Base-by-base conservation (phyloP, 164 flowering plant genomes). In the Tetrastigma voinierianum region DNA sequence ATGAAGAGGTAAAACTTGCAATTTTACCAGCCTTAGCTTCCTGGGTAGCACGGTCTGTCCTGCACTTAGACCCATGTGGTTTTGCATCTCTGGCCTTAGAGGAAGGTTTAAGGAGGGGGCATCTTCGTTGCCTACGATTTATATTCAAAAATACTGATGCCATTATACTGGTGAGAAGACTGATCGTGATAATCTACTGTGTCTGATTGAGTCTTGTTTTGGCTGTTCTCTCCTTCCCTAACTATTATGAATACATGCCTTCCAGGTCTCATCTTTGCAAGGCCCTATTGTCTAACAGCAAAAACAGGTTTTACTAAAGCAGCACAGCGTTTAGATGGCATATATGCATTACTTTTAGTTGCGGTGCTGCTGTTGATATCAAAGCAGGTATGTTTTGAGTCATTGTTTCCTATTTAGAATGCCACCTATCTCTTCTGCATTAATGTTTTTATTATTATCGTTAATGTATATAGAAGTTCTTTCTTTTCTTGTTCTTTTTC, bases 1-100 rank as follows among this genome's bases (percentile, higher is more conserved):
- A 91, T 82, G 99, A 96, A 64, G 98, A 96, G 74, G 97, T 90
- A 23, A 96, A 93, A 70, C 83, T 93, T 68, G 86, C 95, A 70
- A 76, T 80, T 57, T 78, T 93, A 73, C 77, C 87, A 45, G 88
- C 96, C 20, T 32, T 96, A 19, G 84, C 92, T 52, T 80, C 81
- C 24, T 96, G 97, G 98, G 88, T 82, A n/a, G 79, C 75, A 52
- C 78, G 87, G 64, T 81, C 85, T 70, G 76, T 23, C 93, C 85
- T 76, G 76, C 85, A 46, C 54, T 93, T 61, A 82, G 79, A 43
- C 74, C 86, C 84, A 86, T 68, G 40, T 90, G 18, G 67, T 91
- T 65, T 80, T 66, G 68, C n/a, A n/a, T 81, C 63, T 75, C 86
- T 64, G 99, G 99, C 56, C 82, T 96, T 14, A 91, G 88, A 96